A percentile compares a stretch with the other conserved stretches of the same genome.
These are phyloP conservation scores for Anaeromyces robustus DNA, from an alignment of 192 early-diverging fungal genomes.

Conservation along the genomic window DNA sequence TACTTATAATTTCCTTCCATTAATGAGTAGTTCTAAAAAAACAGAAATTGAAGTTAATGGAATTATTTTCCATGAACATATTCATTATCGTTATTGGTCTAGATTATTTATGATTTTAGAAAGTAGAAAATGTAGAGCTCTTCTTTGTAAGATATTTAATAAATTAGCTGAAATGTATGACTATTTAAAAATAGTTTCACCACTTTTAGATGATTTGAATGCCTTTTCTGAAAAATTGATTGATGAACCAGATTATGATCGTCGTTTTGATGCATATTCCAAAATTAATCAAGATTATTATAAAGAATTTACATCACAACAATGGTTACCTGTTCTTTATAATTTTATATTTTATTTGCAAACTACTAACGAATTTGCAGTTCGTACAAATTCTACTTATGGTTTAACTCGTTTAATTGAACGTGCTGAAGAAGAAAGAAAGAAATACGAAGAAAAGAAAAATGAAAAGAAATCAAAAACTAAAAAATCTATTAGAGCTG, in stretches of 20 bases:
- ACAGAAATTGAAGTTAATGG: conserved; percentile 2
- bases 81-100: conserved; percentile 16
- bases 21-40: conserved; percentile 36
- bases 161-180: conserved; percentile 45
- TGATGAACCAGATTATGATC: conserved; percentile 78
- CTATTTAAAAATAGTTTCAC: conserved; percentile 26
- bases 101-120: conserved; percentile 54
- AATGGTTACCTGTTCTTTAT: conserved; percentile 83
- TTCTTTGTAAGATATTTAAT: conserved; percentile 43
- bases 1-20: conserved; percentile 57
- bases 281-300: conserved; percentile 55
- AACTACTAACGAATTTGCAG: conserved; percentile 72
- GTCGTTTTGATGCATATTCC: conserved; percentile 59
- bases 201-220: conserved; percentile 60
- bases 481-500: too few relatives aligned
- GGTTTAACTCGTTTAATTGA: conserved; percentile 59
- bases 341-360: conserved; percentile 71
- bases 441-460: conserved; percentile 8
- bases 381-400: conserved; percentile 64
- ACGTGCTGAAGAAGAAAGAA: conserved; percentile 13
- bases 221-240: conserved; percentile 53
- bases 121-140: conserved; percentile 38
- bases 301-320: conserved; percentile 34
- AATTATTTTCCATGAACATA: conserved; percentile 2
- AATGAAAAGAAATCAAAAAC: conserved; percentile 7